Evolutionary conservation across 306 rosid species (phyloP).

Genomic region (Quercus aquifolioides): DNA sequence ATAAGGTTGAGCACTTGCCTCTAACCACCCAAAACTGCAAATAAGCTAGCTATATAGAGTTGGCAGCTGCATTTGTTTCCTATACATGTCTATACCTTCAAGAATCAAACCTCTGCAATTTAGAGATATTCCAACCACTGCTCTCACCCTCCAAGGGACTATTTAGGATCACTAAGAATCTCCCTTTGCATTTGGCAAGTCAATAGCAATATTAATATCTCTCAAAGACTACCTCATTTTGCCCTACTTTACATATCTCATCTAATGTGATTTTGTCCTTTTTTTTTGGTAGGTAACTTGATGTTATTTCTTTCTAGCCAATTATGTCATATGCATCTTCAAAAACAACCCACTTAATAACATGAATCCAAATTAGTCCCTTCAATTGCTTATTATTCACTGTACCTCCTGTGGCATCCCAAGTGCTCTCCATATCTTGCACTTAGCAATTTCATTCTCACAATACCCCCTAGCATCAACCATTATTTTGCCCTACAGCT

Average conservation of each 20-base stretch:
- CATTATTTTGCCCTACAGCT: neutral
- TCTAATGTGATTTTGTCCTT: too few species aligned
- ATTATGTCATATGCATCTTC: neutral
- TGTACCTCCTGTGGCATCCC: neutral
- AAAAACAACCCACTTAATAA: neutral
- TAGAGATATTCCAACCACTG: conserved; percentile 7
- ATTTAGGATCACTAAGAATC: neutral
- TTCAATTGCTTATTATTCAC: neutral
- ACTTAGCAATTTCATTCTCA: neutral
- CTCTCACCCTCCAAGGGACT: neutral
- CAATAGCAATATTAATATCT: neutral
- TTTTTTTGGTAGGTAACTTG: neutral
- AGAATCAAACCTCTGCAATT: neutral
- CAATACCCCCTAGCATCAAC: neutral
- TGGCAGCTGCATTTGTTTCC: conserved; percentile 6
- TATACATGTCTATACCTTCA: neutral
- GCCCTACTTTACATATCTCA: too few species aligned
- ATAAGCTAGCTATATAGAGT: conserved; percentile 6
- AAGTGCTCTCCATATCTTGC: neutral
- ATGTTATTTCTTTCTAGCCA: neutral
- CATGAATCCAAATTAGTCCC: neutral
- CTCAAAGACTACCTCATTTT: neutral
- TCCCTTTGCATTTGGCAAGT: neutral
- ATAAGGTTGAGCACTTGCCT: neutral
- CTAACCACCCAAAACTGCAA: conserved; percentile 16